Conservation (phyloP, 306 rosid species). For the Sesbania bispinosa region DNA sequence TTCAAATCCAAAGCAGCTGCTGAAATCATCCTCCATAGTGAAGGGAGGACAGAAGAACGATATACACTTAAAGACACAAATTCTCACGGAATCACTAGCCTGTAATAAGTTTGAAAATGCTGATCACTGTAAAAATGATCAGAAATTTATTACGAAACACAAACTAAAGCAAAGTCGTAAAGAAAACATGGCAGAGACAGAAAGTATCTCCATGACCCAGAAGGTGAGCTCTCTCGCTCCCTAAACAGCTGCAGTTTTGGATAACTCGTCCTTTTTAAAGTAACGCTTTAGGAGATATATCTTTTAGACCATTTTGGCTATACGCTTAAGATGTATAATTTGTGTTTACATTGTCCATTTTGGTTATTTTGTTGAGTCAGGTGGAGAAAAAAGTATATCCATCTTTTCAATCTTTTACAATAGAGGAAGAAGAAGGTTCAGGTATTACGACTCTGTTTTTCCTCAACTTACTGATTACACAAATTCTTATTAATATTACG, state of each 20-base stretch:
- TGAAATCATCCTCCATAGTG: conserved; percentile 30
- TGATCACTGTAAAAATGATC: conserved; percentile 30
- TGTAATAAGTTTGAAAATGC: conserved; percentile 17
- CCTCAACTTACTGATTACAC: background rate
- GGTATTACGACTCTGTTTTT: conserved; percentile 35
- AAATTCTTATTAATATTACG: background rate
- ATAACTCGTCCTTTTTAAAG: background rate
- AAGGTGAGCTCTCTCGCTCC: conserved; percentile 39
- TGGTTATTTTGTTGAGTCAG: conserved; percentile 41
- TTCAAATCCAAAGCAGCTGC: conserved; percentile 29
- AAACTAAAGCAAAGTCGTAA: conserved; percentile 34
- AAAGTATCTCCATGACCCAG: conserved; percentile 20
- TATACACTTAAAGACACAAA: conserved; percentile 12
- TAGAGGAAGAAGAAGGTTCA: conserved; percentile 83
- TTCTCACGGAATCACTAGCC: conserved; percentile 32
- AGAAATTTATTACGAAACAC: conserved; percentile 23
- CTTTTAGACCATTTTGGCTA: background rate
- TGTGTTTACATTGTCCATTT: background rate
- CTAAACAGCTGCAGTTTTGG: background rate
- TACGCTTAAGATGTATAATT: background rate
- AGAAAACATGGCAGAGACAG: conserved; percentile 21
- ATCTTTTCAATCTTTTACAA: conserved; percentile 41
- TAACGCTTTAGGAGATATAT: background rate
- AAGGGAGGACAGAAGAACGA: conserved; percentile 32
- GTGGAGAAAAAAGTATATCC: conserved; percentile 48